Evolutionary conservation across 225 moss, liverwort and hornwort genomes (phyloP).

Genomic region (Physcomitrium patens): DNA sequence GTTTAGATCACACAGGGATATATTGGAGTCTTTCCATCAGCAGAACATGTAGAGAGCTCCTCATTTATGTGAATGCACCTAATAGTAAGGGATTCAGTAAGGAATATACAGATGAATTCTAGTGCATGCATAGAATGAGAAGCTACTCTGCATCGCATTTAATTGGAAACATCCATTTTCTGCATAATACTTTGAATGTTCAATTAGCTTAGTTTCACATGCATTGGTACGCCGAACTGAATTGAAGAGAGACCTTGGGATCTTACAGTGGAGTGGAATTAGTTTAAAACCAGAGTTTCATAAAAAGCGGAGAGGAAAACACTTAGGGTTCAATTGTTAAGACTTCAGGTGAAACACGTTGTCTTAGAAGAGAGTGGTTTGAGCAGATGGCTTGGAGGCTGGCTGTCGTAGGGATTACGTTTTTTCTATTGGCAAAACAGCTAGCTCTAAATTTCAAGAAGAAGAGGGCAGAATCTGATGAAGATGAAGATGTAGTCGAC

Average conservation of each 20-base stretch:
- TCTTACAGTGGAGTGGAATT: not conserved
- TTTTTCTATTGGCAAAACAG: slow-evolving; percentile 50
- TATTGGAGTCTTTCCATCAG: not conserved
- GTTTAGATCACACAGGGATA: not conserved
- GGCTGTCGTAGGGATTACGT: slow-evolving; percentile 52
- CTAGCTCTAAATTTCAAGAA: slow-evolving; percentile 31
- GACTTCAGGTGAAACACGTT: too few species aligned
- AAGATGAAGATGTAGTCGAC: slow-evolving; percentile 67
- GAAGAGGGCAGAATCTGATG: slow-evolving; percentile 33
- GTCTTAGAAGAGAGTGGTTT: not conserved
- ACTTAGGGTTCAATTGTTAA: too few species aligned
- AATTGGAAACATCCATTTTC: not conserved
- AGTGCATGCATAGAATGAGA: not conserved
- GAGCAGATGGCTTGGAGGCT: slow-evolving; percentile 60
- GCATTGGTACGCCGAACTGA: slow-evolving; percentile 15
- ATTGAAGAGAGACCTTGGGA: not conserved
- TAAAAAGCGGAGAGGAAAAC: too few species aligned
- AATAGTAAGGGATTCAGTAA: not conserved
- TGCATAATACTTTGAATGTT: not conserved
- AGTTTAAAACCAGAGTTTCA: too few species aligned
- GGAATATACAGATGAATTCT: not conserved
- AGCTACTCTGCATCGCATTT: not conserved
- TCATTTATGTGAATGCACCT: not conserved
- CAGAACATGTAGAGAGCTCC: not conserved
- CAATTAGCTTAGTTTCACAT: not conserved